Percentiles rank a stretch among this genome's conserved stretches.
These are phyloP conservation scores for Fraxinus latifolia DNA, from an alignment of 305 asterid species.

Conservation along the genomic window DNA sequence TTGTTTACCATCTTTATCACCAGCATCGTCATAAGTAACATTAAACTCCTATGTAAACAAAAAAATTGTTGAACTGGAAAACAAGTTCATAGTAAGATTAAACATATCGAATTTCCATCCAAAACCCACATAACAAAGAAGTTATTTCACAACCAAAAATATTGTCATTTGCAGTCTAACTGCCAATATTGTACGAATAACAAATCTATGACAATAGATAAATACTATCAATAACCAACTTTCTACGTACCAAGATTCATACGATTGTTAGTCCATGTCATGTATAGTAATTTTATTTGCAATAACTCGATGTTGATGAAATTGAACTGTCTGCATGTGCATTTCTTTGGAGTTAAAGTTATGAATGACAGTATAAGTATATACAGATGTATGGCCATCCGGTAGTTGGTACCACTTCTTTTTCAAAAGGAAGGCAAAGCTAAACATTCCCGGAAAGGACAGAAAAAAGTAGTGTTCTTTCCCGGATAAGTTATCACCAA, in stretches of 20 bases:
- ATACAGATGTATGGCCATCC: not conserved
- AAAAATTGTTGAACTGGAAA: slow-evolving; percentile 2
- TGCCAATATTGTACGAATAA: not conserved
- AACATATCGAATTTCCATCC: not conserved
- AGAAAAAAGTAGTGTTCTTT: not conserved
- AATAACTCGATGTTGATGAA: not conserved
- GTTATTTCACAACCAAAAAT: not conserved
- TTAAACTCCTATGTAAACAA: slow-evolving; percentile 31
- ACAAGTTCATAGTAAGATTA: slow-evolving; percentile 4
- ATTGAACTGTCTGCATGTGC: not conserved
- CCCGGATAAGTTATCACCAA: not conserved
- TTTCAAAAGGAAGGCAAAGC: not conserved
- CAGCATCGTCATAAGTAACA: slow-evolving; percentile 25
- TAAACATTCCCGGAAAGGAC: not conserved
- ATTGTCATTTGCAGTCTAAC: not conserved
- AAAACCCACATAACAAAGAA: not conserved
- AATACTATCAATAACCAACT: not conserved
- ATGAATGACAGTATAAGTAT: not conserved
- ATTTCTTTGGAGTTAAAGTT: not conserved
- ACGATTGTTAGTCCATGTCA: not conserved
- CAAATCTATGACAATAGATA: not conserved
- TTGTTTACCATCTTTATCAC: slow-evolving; percentile 38
- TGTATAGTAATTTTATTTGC: not conserved
- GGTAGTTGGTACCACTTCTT: not conserved
- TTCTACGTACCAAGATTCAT: not conserved